Conservation (phyloP, 495 filamentous ascomycete species). For the Pseudotulostoma volvatum region DNA sequence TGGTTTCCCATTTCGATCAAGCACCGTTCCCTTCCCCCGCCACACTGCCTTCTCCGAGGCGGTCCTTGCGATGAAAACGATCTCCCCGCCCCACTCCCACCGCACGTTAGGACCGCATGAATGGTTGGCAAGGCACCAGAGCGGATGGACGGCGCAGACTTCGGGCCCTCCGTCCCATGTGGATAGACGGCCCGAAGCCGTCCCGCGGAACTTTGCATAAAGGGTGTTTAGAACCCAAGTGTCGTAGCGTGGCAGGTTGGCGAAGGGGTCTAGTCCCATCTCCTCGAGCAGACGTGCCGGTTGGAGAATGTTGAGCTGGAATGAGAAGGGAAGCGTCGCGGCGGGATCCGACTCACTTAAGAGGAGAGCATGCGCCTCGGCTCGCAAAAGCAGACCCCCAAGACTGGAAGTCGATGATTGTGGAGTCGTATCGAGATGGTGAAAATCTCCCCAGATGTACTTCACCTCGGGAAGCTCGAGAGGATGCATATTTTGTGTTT, state of each 20-base stretch:
- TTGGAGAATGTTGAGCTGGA: conserved; percentile 64
- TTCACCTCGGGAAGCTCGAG: conserved; percentile 71
- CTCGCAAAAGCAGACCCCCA: conserved; percentile 2
- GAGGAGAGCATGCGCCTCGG: not conserved
- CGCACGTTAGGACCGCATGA: conserved; percentile 83
- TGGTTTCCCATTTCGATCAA: conserved; percentile 1
- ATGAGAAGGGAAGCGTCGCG: conserved; percentile 65
- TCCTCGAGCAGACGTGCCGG: conserved; percentile 77
- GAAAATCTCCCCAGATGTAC: conserved; percentile 88
- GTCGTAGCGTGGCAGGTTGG: conserved; percentile 46
- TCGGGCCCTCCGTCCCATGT: conserved; percentile 59
- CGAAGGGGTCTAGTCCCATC: conserved; percentile 80
- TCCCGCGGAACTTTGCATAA: conserved; percentile 84
- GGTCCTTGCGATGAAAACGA: conserved; percentile 43
- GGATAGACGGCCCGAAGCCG: conserved; percentile 67
- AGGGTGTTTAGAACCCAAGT: conserved; percentile 91
- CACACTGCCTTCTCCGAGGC: conserved; percentile 30
- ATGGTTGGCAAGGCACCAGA: conserved; percentile 79
- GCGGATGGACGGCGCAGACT: conserved; percentile 58
- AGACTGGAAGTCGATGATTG: conserved; percentile 4
- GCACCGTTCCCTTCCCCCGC: conserved; percentile 15
- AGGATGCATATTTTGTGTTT: conserved; percentile 67
- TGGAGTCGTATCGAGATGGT: conserved; percentile 15
- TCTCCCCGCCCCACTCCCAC: conserved; percentile 86
- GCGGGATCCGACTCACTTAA: conserved; percentile 4